Evolutionary conservation across 2,329 filamentous ascomycete species (phyloP).

Genomic region (Scopulariopsis brevicaulis): DNA sequence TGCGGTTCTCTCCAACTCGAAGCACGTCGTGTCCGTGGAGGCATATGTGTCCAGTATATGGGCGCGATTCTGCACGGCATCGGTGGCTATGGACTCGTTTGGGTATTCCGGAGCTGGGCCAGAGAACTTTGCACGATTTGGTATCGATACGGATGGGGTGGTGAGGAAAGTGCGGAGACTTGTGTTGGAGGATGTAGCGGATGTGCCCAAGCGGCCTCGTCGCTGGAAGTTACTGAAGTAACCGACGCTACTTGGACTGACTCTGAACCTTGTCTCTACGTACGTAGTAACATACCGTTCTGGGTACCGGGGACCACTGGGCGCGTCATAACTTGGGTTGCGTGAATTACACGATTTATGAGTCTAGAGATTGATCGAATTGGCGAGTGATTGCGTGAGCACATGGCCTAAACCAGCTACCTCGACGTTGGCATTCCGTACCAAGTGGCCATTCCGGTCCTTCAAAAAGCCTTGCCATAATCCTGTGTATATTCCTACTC

Average conservation of each 20-base stretch:
- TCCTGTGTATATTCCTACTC: too few species aligned
- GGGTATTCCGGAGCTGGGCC: neutral
- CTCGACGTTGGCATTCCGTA: too few species aligned
- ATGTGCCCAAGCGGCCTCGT: neutral
- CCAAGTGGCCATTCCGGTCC: too few species aligned
- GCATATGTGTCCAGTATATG: neutral
- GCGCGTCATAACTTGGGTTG: too few species aligned
- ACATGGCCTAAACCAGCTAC: too few species aligned
- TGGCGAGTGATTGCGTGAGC: too few species aligned
- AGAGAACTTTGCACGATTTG: neutral
- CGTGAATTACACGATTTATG: too few species aligned
- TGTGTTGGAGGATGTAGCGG: neutral
- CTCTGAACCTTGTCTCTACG: too few species aligned
- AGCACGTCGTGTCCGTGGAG: neutral
- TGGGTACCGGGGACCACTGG: too few species aligned
- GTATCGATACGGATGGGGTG: neutral
- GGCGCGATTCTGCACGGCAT: neutral
- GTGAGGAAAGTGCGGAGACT: neutral
- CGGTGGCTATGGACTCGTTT: neutral
- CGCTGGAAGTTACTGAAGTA: neutral
- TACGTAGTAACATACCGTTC: too few species aligned
- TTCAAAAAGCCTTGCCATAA: too few species aligned
- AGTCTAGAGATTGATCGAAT: too few species aligned
- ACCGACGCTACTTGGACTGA: neutral
- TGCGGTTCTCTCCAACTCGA: slow-evolving; percentile 48